A percentile compares a stretch with the other conserved stretches of the same genome.
Conservation (phyloP, 2,329 filamentous ascomycete genomes). For the Ophidiomyces ophidiicola region DNA sequence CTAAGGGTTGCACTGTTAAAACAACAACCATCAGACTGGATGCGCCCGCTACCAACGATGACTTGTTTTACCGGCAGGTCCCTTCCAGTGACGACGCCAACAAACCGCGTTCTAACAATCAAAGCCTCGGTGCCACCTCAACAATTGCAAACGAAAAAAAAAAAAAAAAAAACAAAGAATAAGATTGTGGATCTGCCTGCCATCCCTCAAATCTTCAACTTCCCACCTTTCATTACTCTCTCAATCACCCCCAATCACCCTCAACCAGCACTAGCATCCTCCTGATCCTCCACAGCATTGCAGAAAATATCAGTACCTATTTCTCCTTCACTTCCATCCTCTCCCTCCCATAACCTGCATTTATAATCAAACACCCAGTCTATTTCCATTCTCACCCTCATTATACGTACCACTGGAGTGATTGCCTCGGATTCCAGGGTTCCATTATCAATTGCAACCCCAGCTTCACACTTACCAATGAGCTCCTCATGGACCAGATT, state of each 20-base stretch:
- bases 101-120: not conserved
- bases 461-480: constrained; percentile 43
- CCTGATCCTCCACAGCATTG: constrained; percentile 72
- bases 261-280: constrained; percentile 64
- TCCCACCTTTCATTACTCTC: constrained; percentile 33
- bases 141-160: no score
- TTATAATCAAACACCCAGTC: constrained; percentile 57
- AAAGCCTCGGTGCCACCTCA: not conserved
- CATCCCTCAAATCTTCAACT: constrained; percentile 29
- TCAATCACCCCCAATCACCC: constrained; percentile 34
- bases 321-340: constrained; percentile 55
- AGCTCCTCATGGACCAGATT: constrained; percentile 40
- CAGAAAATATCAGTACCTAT: constrained; percentile 61
- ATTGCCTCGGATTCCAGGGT: constrained; percentile 48
- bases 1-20: no score
- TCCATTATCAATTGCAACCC: constrained; percentile 50
- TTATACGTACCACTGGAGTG: constrained; percentile 59
- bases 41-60: no score
- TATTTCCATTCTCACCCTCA: constrained; percentile 56
- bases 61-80: no score
- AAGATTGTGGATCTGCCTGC: constrained; percentile 22
- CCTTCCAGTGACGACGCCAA: no score
- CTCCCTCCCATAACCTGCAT: constrained; percentile 64
- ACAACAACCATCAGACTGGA: no score
- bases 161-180: not conserved